These are phyloP conservation scores for Vickermania spadyakhi DNA, from an alignment of 208 protist species.

Conservation along the genomic window DNA sequence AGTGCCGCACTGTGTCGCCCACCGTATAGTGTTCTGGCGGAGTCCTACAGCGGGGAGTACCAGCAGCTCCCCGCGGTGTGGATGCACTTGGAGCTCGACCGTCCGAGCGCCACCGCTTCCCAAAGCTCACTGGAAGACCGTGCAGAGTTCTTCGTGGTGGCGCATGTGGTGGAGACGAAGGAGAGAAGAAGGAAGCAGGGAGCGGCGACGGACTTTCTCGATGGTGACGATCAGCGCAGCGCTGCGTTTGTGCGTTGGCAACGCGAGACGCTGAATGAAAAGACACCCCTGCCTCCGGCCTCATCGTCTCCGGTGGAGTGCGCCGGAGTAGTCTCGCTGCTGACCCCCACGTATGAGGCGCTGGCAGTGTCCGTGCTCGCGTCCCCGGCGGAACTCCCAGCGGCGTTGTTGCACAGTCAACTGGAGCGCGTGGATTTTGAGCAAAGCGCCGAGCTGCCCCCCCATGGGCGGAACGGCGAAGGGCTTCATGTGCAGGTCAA, in stretches of 20 bases:
- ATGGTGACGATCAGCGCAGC: not conserved
- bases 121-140: not conserved
- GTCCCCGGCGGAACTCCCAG: constrained; percentile 32
- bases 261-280: no score
- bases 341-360: constrained; percentile 18
- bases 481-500: constrained; percentile 22
- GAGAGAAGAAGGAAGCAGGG: not conserved
- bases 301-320: not conserved
- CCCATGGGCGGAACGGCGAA: no score
- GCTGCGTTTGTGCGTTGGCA: no score
- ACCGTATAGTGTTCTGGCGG: constrained; percentile 23
- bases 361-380: constrained; percentile 22
- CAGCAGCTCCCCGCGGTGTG: constrained; percentile 38
- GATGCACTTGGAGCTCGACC: constrained; percentile 63
- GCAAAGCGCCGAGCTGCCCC: constrained; percentile 9
- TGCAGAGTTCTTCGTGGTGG: constrained; percentile 34
- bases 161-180: constrained; percentile 21
- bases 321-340: constrained; percentile 18
- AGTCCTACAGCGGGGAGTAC: constrained; percentile 42
- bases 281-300: no score
- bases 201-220: no score
- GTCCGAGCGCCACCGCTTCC: not conserved
- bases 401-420: constrained; percentile 33
- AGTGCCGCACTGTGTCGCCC: constrained; percentile 4
- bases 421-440: constrained; percentile 33